Percentiles rank a stretch among this genome's conserved stretches.
Conservation (phyloP, 768 basidiomycete genomes). For the Mycena capillaripes region DNA sequence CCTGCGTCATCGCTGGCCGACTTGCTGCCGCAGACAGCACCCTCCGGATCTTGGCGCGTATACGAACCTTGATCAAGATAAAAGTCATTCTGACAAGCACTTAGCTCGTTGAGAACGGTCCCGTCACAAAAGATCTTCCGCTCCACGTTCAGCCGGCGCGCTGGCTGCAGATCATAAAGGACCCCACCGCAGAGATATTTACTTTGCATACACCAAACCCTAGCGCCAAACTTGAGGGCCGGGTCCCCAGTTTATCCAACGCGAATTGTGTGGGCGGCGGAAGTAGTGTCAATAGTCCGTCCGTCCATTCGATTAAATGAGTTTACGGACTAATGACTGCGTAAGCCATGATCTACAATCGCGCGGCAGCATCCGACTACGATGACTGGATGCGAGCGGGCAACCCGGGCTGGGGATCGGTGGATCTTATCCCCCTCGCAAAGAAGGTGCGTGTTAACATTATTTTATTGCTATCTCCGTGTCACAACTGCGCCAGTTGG, state of each 20-base stretch:
- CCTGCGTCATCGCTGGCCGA: background rate
- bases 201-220: too few relatives aligned
- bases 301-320: too few relatives aligned
- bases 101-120: background rate
- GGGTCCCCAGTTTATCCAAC: background rate
- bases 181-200: too few relatives aligned
- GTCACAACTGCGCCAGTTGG: background rate
- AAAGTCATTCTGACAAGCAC: too few relatives aligned
- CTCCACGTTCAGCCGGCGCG: background rate
- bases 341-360: background rate
- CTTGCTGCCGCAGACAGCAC: background rate
- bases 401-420: conserved; percentile 3
- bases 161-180: background rate
- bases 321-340: too few relatives aligned
- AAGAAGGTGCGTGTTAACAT: background rate
- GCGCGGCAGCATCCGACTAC: conserved; percentile 1
- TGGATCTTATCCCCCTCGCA: background rate
- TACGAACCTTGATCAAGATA: background rate
- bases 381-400: conserved; percentile 6
- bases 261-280: conserved; percentile 1
- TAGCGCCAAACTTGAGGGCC: background rate
- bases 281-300: background rate
- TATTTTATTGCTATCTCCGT: background rate
- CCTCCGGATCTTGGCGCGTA: background rate
- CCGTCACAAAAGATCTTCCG: background rate